A percentile compares a stretch with the other conserved stretches of the same genome.
Evolutionary conservation across 768 basidiomycete species (phyloP).

Genomic region (Royoungia palumana): DNA sequence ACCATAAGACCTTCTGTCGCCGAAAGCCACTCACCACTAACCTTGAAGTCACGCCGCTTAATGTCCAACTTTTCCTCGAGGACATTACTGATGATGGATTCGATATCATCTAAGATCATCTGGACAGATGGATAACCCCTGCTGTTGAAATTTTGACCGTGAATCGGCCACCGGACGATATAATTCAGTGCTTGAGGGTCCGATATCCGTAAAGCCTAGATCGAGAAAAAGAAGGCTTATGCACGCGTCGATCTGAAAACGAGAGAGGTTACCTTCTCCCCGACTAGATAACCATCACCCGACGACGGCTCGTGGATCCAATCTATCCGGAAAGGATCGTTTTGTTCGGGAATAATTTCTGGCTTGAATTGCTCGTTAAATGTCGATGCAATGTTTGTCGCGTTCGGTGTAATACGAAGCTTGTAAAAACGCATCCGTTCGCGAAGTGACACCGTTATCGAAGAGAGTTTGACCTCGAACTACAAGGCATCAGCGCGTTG

Average conservation of each 20-base stretch:
- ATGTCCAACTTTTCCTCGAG: constrained; percentile 64
- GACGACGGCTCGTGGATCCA: constrained; percentile 67
- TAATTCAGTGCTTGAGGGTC: constrained; percentile 69
- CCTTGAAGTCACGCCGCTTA: constrained; percentile 53
- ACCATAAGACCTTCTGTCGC: neutral
- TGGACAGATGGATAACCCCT: constrained; percentile 71
- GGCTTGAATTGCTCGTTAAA: constrained; percentile 85
- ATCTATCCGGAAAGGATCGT: constrained; percentile 78
- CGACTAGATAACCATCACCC: constrained; percentile 50
- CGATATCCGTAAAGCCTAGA: constrained; percentile 65
- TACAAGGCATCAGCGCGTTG: constrained; percentile 25
- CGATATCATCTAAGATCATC: constrained; percentile 73
- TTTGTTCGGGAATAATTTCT: constrained; percentile 79
- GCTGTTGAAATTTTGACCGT: constrained; percentile 78
- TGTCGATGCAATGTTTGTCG: constrained; percentile 62
- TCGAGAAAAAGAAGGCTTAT: constrained; percentile 8
- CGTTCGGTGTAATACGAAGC: constrained; percentile 68
- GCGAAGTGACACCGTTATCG: constrained; percentile 66
- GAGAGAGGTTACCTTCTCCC: constrained; percentile 55
- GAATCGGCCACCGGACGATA: constrained; percentile 77
- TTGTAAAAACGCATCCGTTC: constrained; percentile 88
- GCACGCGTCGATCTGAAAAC: neutral
- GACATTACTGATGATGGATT: constrained; percentile 58
- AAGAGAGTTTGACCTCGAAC: constrained; percentile 76
- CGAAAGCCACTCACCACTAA: constrained; percentile 28